Evolutionary conservation across 75 land plant species (phyloP).

Genomic region (Selaginella moellendorffii): DNA sequence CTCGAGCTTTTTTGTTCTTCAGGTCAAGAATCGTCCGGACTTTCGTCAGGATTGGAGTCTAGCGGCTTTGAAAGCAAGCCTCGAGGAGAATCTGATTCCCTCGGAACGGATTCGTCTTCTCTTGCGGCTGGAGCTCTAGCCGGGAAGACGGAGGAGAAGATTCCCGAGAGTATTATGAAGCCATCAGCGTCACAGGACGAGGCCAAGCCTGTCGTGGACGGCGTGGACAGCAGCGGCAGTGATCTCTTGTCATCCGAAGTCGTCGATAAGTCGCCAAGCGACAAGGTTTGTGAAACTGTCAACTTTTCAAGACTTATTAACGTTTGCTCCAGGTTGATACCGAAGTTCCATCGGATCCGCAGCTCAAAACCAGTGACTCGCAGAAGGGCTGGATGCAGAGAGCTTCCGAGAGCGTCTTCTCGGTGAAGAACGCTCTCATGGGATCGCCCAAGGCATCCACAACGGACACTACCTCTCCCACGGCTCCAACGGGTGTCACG

Average conservation of each 20-base stretch:
- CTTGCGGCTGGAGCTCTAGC: not conserved
- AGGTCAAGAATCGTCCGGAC: not conserved
- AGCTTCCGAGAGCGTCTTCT: not conserved
- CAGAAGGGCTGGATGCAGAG: not conserved
- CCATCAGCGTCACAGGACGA: too few relatives aligned
- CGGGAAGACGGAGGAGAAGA: not conserved
- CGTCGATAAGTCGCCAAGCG: not conserved
- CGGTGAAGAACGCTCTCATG: not conserved
- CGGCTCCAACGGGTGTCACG: not conserved
- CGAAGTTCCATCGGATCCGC: too few relatives aligned
- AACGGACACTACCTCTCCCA: not conserved
- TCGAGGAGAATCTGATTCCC: not conserved
- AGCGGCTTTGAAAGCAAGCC: not conserved
- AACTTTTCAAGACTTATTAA: too few relatives aligned
- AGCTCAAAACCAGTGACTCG: not conserved
- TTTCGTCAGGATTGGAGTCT: not conserved
- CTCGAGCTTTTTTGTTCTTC: too few relatives aligned
- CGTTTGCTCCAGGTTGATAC: too few relatives aligned
- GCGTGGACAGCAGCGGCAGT: not conserved
- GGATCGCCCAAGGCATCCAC: not conserved
- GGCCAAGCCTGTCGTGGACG: not conserved
- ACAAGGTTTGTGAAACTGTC: not conserved
- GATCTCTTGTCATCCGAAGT: not conserved
- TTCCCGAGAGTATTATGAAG: not conserved
- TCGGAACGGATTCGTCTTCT: not conserved